These are phyloP conservation scores for Aspergillus caelatus DNA, from an alignment of 2,329 filamentous ascomycete species.

Conservation along the genomic window DNA sequence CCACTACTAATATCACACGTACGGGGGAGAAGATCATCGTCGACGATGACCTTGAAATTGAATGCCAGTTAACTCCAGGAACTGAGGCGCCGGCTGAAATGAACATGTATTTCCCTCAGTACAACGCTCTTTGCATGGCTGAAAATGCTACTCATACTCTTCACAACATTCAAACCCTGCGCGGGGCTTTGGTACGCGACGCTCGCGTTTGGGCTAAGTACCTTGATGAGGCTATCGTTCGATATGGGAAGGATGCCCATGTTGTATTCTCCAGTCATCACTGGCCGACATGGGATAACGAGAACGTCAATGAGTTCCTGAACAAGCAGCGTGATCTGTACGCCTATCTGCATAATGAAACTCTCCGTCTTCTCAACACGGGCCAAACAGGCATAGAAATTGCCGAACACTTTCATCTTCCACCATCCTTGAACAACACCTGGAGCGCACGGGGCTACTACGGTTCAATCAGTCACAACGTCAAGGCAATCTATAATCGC, in stretches of 20 bases:
- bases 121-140: conserved; percentile 40
- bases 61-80: conserved; percentile 46
- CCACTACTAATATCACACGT: conserved; percentile 33
- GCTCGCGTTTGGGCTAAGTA: conserved; percentile 43
- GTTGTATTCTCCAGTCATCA: conserved; percentile 42
- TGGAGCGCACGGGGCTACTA: conserved; percentile 41
- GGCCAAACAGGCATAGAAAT: conserved; percentile 42
- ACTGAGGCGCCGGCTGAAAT: conserved; percentile 49
- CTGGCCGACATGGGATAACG: conserved; percentile 45
- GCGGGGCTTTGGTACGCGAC: conserved; percentile 47
- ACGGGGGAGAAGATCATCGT: conserved; percentile 34
- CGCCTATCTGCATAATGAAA: conserved; percentile 45
- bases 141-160: conserved; percentile 45
- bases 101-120: conserved; percentile 44
- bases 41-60: conserved; percentile 42
- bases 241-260: conserved; percentile 34
- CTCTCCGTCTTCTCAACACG: conserved; percentile 41
- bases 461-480: conserved; percentile 42
- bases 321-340: conserved; percentile 44
- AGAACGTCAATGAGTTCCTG: conserved; percentile 30
- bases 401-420: conserved; percentile 39
- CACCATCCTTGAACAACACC: conserved; percentile 30
- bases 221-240: conserved; percentile 35
- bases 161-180: conserved; percentile 48
- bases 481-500: conserved; percentile 44